Base-by-base conservation (phyloP, 2,329 filamentous ascomycete genomes). In the Sporothrix mexicana region DNA sequence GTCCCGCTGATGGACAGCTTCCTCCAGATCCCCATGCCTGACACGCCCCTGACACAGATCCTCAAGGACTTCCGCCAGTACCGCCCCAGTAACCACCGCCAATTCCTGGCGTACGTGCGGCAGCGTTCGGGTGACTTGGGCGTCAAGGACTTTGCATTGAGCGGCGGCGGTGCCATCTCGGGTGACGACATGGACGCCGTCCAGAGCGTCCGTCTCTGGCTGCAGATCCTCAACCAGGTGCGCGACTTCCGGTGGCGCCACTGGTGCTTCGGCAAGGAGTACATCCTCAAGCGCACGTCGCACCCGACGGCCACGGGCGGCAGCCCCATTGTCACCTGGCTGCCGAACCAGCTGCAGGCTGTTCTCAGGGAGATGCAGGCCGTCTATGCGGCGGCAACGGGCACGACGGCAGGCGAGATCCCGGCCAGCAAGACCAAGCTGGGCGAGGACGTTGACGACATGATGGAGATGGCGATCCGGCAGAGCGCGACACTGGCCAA, bases 1-100 rank as follows among this genome's bases (percentile, higher is more conserved):
- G 91, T 97, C 71, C 95, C 95, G 2, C 88, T 98, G 3, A 90
- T 95, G 78, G 95, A 98, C 81, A 95, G 95, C 80, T 87, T 98
- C 69, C 87, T 96, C 73, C 88, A 96, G 80, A 91, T 98, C 61
- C 86, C 90, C 75, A 97, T 98, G 94, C 95, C 95, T 1, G 84
- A 90, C 71, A 98, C 94, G 4, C 95, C 95, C 0, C 88, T 98
- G 62, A 98, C 95, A 0, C 90, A 92, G 72, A 97, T 97, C 79
- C 87, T 98, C 23, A 85, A 90, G 76, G 95, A 98, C 81, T 98
- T 98, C 85, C 89, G 95, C 75, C 87, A 92, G 79, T 98, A 98
- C 82, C 88, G 95, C 0, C 95, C 95, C 2, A 92, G 92, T 71
- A 95, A 97, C 78, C 95, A 98, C 81, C 90, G 94, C 57, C 89